Percentiles rank a stretch among this genome's conserved stretches.
These are phyloP conservation scores for Acacia pycnantha DNA, from an alignment of 331 rosid species.

Conservation along the genomic window DNA sequence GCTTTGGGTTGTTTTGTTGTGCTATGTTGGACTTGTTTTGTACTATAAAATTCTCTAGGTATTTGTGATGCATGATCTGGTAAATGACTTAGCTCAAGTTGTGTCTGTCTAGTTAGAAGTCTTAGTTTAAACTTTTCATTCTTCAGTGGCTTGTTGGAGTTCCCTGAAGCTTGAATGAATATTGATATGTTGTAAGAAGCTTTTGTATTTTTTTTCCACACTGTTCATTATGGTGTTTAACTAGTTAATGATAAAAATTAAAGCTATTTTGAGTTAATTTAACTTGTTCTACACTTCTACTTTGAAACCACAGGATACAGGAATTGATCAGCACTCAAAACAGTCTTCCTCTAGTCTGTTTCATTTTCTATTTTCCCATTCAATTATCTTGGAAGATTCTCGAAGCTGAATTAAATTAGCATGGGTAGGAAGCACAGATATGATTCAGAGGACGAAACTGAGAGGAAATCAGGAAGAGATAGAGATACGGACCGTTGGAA, in stretches of 20 bases:
- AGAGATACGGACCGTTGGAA: background rate
- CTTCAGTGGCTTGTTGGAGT: background rate
- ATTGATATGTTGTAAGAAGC: background rate
- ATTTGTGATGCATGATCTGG: background rate
- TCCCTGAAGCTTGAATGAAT: background rate
- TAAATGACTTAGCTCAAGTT: background rate
- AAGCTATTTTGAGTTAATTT: background rate
- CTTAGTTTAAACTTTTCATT: background rate
- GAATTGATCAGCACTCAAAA: background rate
- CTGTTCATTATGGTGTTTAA: background rate
- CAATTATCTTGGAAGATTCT: background rate
- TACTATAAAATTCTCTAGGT: background rate
- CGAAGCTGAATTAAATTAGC: background rate
- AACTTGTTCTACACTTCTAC: background rate
- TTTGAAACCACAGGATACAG: background rate
- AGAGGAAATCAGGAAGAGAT: slow-evolving; percentile 2
- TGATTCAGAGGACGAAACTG: slow-evolving; percentile 19
- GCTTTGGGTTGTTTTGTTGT: background rate
- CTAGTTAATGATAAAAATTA: background rate
- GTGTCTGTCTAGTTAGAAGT: background rate
- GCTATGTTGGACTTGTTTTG: background rate
- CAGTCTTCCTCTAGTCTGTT: too few species aligned
- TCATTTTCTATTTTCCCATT: too few species aligned
- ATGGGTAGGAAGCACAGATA: slow-evolving; percentile 19
- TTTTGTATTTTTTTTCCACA: background rate